Base-by-base conservation (phyloP, 2,329 filamentous ascomycete genomes). In the Grosmannia huntii region DNA sequence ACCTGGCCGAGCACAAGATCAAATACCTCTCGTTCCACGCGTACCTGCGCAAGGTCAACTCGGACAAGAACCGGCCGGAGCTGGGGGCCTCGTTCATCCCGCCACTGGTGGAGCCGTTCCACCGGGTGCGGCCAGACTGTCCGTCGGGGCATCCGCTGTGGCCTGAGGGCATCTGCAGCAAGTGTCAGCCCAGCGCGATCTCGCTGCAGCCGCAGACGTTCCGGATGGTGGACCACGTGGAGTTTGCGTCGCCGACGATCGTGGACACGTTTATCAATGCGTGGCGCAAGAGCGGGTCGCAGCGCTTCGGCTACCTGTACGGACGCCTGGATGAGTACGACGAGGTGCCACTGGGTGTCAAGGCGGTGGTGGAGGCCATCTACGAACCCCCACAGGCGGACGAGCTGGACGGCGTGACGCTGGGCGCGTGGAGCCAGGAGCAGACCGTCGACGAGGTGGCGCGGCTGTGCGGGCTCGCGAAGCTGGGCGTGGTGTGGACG, bases 21-120 rank as follows among this genome's bases (percentile, higher is more conserved):
- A 99, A 99, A 72, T 95, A 99, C 71, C 79, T 94, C 31, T 97
- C 94, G 0, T 96, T 97, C 73, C 94, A 99, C 72, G 88, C 91
- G 5, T 86, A 97, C 70, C 79, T 99, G 52, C 85, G 91, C 64
- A 99, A 99, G 71, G 86, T 96, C 72, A 99, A 99, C 73, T 86
- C 90, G 16, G 87, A 90, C 16, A 97, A 95, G 63, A 99, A 99
- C 74, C 96, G 95, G 70, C 89, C 92, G 36, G 92, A 99, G 72
- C 81, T 90, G 1, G 91, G 90, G 59, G 91, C 84, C 70, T 97
- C 94, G 7, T 99, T 94, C 69, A 97, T 99, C 75, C 94, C 94
- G 14, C 94, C 94, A 1, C 81, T 99, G 14, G 89, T 83, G 58
- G 95, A 99, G 71, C 92, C 92, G 0, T 96, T 88, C 71, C 96